These are phyloP conservation scores for Mycena venus DNA, from an alignment of 768 basidiomycete species.

Conservation along the genomic window DNA sequence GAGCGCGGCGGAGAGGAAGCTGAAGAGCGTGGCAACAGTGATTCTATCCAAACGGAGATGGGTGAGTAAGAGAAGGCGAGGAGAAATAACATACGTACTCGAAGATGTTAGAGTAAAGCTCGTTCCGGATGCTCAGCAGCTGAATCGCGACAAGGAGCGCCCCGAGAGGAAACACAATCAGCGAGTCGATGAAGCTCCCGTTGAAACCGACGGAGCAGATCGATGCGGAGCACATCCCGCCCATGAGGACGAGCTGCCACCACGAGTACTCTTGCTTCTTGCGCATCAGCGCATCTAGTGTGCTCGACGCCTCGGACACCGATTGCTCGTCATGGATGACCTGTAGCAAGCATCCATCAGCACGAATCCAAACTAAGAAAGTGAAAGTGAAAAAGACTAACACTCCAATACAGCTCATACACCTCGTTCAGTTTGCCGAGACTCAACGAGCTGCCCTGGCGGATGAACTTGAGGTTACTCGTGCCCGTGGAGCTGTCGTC, in stretches of 20 bases:
- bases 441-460: slow-evolving; percentile 79
- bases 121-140: slow-evolving; percentile 77
- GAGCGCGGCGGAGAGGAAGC: slow-evolving; percentile 83
- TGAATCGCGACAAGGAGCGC: slow-evolving; percentile 81
- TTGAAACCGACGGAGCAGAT: slow-evolving; percentile 82
- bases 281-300: slow-evolving; percentile 82
- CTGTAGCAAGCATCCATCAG: slow-evolving; percentile 45
- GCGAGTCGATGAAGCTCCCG: slow-evolving; percentile 83
- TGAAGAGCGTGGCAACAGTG: slow-evolving; percentile 82
- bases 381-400: slow-evolving; percentile 33
- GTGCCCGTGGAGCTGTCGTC: slow-evolving; percentile 86
- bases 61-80: background rate
- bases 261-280: slow-evolving; percentile 70
- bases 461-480: slow-evolving; percentile 83
- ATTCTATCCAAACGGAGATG: slow-evolving; percentile 60
- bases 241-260: slow-evolving; percentile 76
- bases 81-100: slow-evolving; percentile 58
- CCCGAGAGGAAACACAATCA: slow-evolving; percentile 82
- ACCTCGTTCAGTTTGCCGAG: slow-evolving; percentile 82
- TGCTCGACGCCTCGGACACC: slow-evolving; percentile 77
- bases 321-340: slow-evolving; percentile 89
- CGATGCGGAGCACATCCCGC: slow-evolving; percentile 81
- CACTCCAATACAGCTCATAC: slow-evolving; percentile 82
- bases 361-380: background rate
- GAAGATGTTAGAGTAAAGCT: slow-evolving; percentile 85